Evolutionary conservation across 352 stramenopile species (phyloP), one percentile per base, ranked within the genome.

Genomic region (Aphanomyces astaci): DNA sequence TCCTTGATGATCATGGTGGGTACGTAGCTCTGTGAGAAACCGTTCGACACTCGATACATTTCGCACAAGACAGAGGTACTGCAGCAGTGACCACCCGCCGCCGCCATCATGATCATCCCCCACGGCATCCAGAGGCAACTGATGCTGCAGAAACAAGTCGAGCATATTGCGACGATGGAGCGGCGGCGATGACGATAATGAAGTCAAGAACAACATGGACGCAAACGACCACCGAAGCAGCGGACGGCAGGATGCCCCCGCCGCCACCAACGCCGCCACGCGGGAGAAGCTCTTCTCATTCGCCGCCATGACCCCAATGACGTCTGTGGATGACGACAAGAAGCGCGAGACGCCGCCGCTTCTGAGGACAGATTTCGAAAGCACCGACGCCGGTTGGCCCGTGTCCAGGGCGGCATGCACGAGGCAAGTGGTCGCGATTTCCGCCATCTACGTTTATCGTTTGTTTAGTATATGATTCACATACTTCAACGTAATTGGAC

Each of bases 181-280:
- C 11, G 51, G 30, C n/a, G n/a, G n/a, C n/a, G n/a, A n/a, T n/a
- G n/a, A n/a, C n/a, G n/a, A n/a, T n/a, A 25, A 57, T 70, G 33
- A 66, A 30, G 51, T 70, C 43, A 88, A 79, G 0, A 89, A 69
- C 0, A 79, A 76, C 49, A 83, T 74, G 1, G 75, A 78, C 5
- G 78, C 82, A 62, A 88, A 90, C 24, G 76, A 63, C 81, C 79
- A 92, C 24, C 81, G 77, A 24, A 92, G 45, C 3, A 88, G 66
- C 25, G 67, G 75, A 7, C 73, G 73, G 4, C 75, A 72, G 30
- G 86, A 73, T 15, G 81, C 81, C 4, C 75, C 74, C 5, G 78
- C 70, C 19, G 70, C 72, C 3, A 87, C 59, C 25, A 92, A 73
- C 43, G 82, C 62, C 27, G 72, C 68, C 13, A 86, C 73, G 62